Evolutionary conservation across 768 basidiomycete genomes (phyloP).

Genomic region (Auriscalpium orientale): DNA sequence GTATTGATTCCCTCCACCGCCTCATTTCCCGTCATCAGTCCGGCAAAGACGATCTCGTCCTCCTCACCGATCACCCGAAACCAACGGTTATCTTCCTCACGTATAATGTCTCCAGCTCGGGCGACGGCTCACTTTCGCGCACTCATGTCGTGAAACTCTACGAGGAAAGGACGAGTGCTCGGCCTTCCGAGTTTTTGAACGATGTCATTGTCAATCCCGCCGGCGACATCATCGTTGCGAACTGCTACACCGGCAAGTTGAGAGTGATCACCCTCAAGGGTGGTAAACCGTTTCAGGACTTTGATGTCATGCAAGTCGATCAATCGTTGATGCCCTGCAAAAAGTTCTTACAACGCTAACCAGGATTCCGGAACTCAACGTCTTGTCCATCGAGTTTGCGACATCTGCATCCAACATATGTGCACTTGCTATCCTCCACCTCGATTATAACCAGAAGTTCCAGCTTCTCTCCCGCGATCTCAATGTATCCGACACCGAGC

Average conservation of each 20-base stretch:
- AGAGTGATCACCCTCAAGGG: slow-evolving; percentile 52
- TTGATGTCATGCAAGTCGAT: slow-evolving; percentile 53
- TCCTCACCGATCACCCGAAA: slow-evolving; percentile 71
- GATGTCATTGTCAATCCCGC: slow-evolving; percentile 60
- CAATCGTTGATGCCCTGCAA: background rate
- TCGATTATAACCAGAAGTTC: slow-evolving; percentile 54
- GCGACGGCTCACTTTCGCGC: slow-evolving; percentile 27
- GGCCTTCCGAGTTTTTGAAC: slow-evolving; percentile 64
- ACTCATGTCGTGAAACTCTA: slow-evolving; percentile 44
- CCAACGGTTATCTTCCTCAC: slow-evolving; percentile 61
- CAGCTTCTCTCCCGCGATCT: slow-evolving; percentile 59
- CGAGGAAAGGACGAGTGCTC: slow-evolving; percentile 39
- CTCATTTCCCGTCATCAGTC: background rate
- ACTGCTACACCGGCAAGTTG: slow-evolving; percentile 64
- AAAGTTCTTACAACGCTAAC: background rate
- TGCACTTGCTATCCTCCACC: slow-evolving; percentile 57
- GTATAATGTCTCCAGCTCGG: slow-evolving; percentile 33
- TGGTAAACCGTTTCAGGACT: slow-evolving; percentile 47
- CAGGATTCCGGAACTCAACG: slow-evolving; percentile 60
- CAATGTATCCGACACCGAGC: slow-evolving; percentile 38
- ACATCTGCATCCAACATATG: slow-evolving; percentile 35
- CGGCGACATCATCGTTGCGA: slow-evolving; percentile 52
- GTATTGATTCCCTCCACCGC: slow-evolving; percentile 16
- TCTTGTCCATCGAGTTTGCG: slow-evolving; percentile 62
- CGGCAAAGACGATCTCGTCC: slow-evolving; percentile 41